These are phyloP conservation scores for Verticillium longisporum DNA, from an alignment of 2,329 filamentous ascomycete species.

Conservation along the genomic window DNA sequence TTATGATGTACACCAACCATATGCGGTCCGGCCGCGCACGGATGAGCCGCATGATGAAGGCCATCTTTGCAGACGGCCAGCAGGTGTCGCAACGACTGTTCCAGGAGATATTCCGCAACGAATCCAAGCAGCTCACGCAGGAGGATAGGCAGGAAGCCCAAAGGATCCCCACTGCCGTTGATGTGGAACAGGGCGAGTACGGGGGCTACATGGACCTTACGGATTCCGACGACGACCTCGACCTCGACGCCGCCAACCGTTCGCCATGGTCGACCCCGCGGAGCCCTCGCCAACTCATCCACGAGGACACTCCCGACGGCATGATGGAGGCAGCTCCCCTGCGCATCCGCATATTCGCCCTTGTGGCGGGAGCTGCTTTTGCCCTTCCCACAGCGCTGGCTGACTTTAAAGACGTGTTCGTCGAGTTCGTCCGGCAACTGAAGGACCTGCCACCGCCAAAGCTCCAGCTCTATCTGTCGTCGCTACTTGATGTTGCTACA, in stretches of 20 bases:
- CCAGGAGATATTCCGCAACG: conserved; percentile 60
- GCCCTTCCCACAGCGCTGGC: conserved; percentile 35
- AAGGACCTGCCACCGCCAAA: conserved; percentile 50
- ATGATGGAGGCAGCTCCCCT: conserved; percentile 50
- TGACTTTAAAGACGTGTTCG: conserved; percentile 48
- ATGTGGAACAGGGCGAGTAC: conserved; percentile 53
- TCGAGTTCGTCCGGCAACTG: conserved; percentile 48
- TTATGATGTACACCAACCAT: conserved; percentile 52
- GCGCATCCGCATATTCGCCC: conserved; percentile 55
- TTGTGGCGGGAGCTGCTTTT: conserved; percentile 40
- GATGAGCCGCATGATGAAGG: conserved; percentile 52
- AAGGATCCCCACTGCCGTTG: conserved; percentile 33
- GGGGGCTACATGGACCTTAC: conserved; percentile 41
- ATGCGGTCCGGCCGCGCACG: conserved; percentile 36
- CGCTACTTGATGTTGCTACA: conserved; percentile 2
- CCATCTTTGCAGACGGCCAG: conserved; percentile 60
- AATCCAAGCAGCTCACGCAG: conserved; percentile 42
- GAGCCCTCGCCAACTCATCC: conserved; percentile 8
- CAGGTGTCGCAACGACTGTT: conserved; percentile 47
- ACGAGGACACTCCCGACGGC: conserved; percentile 27
- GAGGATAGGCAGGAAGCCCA: conserved; percentile 38
- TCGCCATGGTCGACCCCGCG: conserved; percentile 1
- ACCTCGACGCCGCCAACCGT: conserved; percentile 7
- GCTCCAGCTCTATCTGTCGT: conserved; percentile 47
- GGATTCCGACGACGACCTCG: conserved; percentile 12